Evolutionary conservation across 75 land plant genomes (phyloP).

Genomic region (Gnetum montanum): DNA sequence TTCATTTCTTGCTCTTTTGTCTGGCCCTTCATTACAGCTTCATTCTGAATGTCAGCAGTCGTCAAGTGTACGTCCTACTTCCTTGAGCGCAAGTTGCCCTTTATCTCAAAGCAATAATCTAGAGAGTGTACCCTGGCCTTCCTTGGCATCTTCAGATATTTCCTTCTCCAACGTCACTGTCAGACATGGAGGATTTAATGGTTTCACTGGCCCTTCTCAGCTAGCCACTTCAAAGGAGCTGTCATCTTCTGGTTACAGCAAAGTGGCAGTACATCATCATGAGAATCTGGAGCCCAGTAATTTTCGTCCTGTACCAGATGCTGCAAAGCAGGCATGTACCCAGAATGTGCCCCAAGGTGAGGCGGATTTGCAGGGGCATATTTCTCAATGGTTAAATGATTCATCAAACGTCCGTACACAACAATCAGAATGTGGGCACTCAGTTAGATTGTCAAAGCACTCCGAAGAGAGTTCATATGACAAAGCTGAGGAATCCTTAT

Average conservation of each 20-base stretch:
- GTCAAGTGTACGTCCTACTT: slow-evolving; percentile 9
- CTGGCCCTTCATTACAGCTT: slow-evolving; percentile 26
- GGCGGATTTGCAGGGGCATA: slow-evolving; percentile 11
- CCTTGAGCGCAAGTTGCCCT: slow-evolving; percentile 11
- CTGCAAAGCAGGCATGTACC: slow-evolving; percentile 7
- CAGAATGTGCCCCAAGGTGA: slow-evolving; percentile 12
- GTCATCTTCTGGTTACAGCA: slow-evolving; percentile 5
- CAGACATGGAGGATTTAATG: slow-evolving; percentile 6
- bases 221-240: slow-evolving; percentile 11
- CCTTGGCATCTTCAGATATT: slow-evolving; percentile 3
- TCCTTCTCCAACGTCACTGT: background rate
- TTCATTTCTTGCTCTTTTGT: slow-evolving; percentile 46
- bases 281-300: slow-evolving; percentile 13
- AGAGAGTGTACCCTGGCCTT: slow-evolving; percentile 17
- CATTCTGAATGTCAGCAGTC: slow-evolving; percentile 19
- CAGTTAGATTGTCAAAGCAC: background rate
- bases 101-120: slow-evolving; percentile 6
- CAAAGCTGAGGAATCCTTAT: slow-evolving; percentile 1
- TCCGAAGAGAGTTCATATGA: background rate
- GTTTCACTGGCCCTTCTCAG: slow-evolving; percentile 9
- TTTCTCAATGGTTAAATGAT: slow-evolving; percentile 19
- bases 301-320: slow-evolving; percentile 6
- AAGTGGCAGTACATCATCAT: slow-evolving; percentile 8
- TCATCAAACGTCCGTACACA: slow-evolving; percentile 12
- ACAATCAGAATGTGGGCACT: slow-evolving; percentile 1